phyloP scores from a whole-genome alignment of 2,329 filamentous ascomycete genomes.

The Lachnellula cervina region DNA sequence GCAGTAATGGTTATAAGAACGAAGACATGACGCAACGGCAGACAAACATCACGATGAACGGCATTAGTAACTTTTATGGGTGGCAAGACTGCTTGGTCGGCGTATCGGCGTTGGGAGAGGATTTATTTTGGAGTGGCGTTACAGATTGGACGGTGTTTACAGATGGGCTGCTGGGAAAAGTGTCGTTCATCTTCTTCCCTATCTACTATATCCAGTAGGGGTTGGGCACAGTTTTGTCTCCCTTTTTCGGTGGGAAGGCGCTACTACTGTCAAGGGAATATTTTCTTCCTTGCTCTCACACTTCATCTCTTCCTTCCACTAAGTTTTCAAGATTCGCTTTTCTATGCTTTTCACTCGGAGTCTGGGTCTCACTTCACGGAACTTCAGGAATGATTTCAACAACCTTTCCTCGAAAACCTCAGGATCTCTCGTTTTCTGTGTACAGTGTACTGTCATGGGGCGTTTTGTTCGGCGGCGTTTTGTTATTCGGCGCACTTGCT shows the following conservation, averaged over 20 bases:
- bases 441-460: neutral
- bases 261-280: neutral
- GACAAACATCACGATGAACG: no score
- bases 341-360: no score
- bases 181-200: neutral
- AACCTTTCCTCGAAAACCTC: no score
- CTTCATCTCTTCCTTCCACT: neutral
- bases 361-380: no score
- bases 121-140: neutral
- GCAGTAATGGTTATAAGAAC: no score
- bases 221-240: neutral
- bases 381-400: no score
- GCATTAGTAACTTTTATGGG: neutral
- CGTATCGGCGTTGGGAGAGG: neutral
- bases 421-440: neutral
- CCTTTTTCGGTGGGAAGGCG: neutral
- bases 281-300: neutral
- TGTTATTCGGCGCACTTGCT: neutral
- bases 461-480: neutral
- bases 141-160: neutral
- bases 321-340: neutral
- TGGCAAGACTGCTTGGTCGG: neutral
- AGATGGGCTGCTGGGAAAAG: neutral
- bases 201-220: neutral
- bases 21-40: no score